Percentiles rank a stretch among this genome's conserved stretches.
phyloP scores from a whole-genome alignment of 192 early-diverging fungal genomes.

The Rhizophagus sp. region DNA sequence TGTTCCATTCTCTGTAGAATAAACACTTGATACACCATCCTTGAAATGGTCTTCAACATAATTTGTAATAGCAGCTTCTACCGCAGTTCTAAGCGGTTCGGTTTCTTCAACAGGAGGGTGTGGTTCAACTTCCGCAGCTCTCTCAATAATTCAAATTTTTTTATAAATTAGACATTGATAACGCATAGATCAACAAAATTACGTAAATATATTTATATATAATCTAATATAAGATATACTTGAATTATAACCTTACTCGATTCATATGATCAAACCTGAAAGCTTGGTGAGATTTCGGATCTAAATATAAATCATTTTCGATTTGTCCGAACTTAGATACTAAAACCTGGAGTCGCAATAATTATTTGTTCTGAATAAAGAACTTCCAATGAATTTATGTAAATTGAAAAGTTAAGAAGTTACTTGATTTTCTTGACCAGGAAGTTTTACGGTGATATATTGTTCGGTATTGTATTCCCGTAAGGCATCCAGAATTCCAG shows the following conservation, averaged over 20 bases:
- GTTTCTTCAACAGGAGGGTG: slow-evolving; percentile 35
- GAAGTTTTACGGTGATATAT: slow-evolving; percentile 70
- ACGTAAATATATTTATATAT: no score
- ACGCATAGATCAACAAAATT: not conserved
- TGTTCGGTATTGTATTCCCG: slow-evolving; percentile 86
- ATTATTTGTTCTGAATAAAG: not conserved
- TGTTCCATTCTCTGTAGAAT: slow-evolving; percentile 45
- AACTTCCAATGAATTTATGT: not conserved
- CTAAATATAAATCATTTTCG: slow-evolving; percentile 66
- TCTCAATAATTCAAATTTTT: slow-evolving; percentile 24
- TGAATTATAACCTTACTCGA: slow-evolving; percentile 38
- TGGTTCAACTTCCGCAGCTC: slow-evolving; percentile 38
- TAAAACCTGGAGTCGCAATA: slow-evolving; percentile 57
- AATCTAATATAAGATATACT: no score
- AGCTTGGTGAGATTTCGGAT: slow-evolving; percentile 67
- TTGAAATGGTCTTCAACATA: slow-evolving; percentile 85
- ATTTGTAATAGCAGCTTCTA: slow-evolving; percentile 61
- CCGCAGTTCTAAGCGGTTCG: slow-evolving; percentile 44
- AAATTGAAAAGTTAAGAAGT: not conserved
- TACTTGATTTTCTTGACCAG: slow-evolving; percentile 63
- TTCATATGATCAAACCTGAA: slow-evolving; percentile 85
- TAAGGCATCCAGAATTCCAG: slow-evolving; percentile 65
- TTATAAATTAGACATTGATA: no score
- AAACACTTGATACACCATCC: slow-evolving; percentile 71
- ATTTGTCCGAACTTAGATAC: slow-evolving; percentile 74